Evolutionary conservation across 176 grass and related monocot species (phyloP), one percentile per base, ranked within the genome.

Genomic region (Oryza brachyantha): DNA sequence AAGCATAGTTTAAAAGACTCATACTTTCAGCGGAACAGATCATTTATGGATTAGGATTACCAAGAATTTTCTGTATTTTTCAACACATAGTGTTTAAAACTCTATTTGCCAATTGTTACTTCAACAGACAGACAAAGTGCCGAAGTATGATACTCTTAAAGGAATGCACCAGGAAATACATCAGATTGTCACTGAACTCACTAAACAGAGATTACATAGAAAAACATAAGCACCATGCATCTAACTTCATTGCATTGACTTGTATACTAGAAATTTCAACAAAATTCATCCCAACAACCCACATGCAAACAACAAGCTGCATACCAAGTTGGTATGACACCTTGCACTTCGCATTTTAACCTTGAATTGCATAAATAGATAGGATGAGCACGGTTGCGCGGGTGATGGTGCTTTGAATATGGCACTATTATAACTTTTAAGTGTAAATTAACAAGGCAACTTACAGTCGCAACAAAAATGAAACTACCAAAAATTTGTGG

Each of bases 161-260:
- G n/a, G n/a, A n/a, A 36, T 78, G 2, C 41, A 66, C 61, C 48
- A 66, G 2, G 1, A 79, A 57, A 58, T 69, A 58, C 25, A 69
- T 29, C 48, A 40, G 26, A 69, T 41, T 6, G 16, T 79, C 11
- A 42, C 22, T 59, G 25, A 50, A 50, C 16, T 17, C 16, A 70
- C 37, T 70, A 71, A 43, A 83, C 22, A 83, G 17, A 50, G n/a
- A n/a, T n/a, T 52, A 52, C 48, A 52, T 22, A 41, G 27, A 17
- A 19, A 66, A 75, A 75, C 22, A 83, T 75, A 17, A 7, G 34
- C 3, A 79, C 22, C 40, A 66, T 54, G 60, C 43, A 66, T 72
- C 29, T 66, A 65, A 26, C 27, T 40, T 59, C 77, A 80, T 31
- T 80, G 41, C 36, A 42, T 32, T 70, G 5, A 19, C 43, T 61